Evolutionary conservation across 2,329 filamentous ascomycete genomes (phyloP).

Genomic region (Thielaviopsis musarum): DNA sequence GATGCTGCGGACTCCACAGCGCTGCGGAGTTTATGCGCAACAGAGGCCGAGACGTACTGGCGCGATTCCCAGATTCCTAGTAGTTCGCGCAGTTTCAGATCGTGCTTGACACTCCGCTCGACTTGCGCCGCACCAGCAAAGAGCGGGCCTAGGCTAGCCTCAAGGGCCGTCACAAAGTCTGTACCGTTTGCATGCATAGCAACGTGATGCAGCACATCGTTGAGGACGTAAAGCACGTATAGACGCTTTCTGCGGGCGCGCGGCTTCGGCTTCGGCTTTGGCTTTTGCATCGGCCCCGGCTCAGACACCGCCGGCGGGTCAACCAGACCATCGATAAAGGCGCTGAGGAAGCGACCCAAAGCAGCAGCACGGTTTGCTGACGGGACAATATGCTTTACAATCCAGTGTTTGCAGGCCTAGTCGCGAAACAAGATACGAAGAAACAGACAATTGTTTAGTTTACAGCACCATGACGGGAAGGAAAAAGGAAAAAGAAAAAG

Average conservation of each 20-base stretch:
- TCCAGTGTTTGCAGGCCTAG: constrained; percentile 81
- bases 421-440: constrained; percentile 18
- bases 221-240: constrained; percentile 62
- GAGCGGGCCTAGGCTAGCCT: constrained; percentile 45
- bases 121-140: constrained; percentile 39
- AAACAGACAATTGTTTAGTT: constrained; percentile 22
- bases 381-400: constrained; percentile 51
- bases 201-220: constrained; percentile 59
- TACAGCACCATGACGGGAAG: constrained; percentile 4
- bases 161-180: constrained; percentile 37
- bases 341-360: constrained; percentile 57
- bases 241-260: constrained; percentile 43
- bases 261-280: constrained; percentile 1
- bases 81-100: constrained; percentile 45
- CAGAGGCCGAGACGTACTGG: constrained; percentile 38
- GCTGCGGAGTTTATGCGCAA: constrained; percentile 41
- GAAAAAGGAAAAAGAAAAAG: not conserved
- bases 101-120: constrained; percentile 46
- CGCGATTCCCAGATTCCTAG: constrained; percentile 55
- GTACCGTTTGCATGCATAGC: constrained; percentile 33
- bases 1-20: constrained; percentile 29
- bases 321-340: constrained; percentile 35
- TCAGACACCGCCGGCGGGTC: not conserved
- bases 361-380: constrained; percentile 49
- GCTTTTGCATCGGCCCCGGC: not conserved